Evolutionary conservation across 306 rosid species (phyloP), one percentile per base, ranked within the genome.

Genomic region (Quillaja saponaria): DNA sequence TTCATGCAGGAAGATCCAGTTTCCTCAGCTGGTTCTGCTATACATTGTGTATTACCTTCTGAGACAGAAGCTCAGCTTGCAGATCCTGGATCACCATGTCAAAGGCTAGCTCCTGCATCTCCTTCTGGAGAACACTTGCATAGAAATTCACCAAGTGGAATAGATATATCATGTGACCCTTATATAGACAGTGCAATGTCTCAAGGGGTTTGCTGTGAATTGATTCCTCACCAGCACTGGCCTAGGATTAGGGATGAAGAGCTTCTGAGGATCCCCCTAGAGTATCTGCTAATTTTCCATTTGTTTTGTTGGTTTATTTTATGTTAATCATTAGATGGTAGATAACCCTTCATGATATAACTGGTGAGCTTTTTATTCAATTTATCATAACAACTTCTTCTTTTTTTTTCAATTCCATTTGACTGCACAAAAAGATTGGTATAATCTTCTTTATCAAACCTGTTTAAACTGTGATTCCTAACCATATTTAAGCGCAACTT

Each of bases 211-310:
- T 49, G 51, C 45, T 54, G 45, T 37, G 7, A 7, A 20, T 10
- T 15, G 40, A 19, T 35, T 17, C 17, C 10, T 25, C 46, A 37
- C 48, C 47, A 42, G 4, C 10, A 34, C 55, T 28, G 17, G 16
- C 48, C 38, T n/a, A 53, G 45, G 55, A 46, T 21, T 25, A 52
- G 39, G 5, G 12, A 21, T 12, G 51, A 28, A 10, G 31, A 53
- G 68, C 21, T 52, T 20, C 47, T 1, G 19, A 11, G 34, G 28
- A 15, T 61, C 17, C 16, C 33, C 6, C 33, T 46, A 53, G 12
- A 19, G 67, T 75, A 52, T 69, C 76, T 42, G 28, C 14, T 55
- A 10, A 37, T 49, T 11, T 51, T 50, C 46, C 45, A 57, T 35
- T 12, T 31, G 28, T 6, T 33, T 49, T 17, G 20, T n/a, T 34